phyloP scores from a whole-genome alignment of 2,329 filamentous ascomycete genomes.

The Fusarium sp. region DNA sequence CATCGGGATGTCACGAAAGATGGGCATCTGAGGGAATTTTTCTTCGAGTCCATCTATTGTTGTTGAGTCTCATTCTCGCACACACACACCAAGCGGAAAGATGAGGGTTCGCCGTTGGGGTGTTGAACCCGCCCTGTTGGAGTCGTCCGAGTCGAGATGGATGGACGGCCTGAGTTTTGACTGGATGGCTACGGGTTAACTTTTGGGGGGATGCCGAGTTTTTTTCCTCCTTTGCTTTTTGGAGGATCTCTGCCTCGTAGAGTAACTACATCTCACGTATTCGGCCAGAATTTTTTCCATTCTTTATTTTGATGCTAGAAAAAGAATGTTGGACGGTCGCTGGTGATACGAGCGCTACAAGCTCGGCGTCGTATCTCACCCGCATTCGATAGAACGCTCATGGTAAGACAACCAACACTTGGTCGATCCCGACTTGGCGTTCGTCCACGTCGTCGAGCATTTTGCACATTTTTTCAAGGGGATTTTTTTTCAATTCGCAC shows the following conservation, averaged over 20 bases:
- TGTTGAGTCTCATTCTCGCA: conserved; percentile 25
- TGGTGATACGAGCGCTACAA: conserved; percentile 6
- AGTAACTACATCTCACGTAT: conserved; percentile 8
- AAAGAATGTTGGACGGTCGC: background rate
- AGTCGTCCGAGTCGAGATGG: conserved; percentile 34
- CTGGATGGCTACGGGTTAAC: conserved; percentile 4
- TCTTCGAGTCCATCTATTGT: background rate
- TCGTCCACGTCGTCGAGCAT: background rate
- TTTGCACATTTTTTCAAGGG: background rate
- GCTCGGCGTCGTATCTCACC: background rate
- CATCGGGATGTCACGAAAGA: background rate
- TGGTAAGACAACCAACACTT: conserved; percentile 16
- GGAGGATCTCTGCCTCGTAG: conserved; percentile 15
- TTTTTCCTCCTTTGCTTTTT: conserved; percentile 10
- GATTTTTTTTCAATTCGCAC: background rate
- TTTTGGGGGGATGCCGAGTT: conserved; percentile 15
- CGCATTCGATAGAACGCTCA: background rate
- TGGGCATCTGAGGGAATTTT: conserved; percentile 28
- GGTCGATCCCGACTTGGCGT: conserved; percentile 21
- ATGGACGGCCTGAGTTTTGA: conserved; percentile 31
- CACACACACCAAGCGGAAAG: conserved; percentile 19
- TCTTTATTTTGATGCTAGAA: background rate
- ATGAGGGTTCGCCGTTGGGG: conserved; percentile 26
- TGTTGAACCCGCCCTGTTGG: conserved; percentile 32
- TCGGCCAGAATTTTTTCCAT: conserved; percentile 7